phyloP scores from a whole-genome alignment of 192 early-diverging fungal genomes.

The Podila clonocystis region DNA sequence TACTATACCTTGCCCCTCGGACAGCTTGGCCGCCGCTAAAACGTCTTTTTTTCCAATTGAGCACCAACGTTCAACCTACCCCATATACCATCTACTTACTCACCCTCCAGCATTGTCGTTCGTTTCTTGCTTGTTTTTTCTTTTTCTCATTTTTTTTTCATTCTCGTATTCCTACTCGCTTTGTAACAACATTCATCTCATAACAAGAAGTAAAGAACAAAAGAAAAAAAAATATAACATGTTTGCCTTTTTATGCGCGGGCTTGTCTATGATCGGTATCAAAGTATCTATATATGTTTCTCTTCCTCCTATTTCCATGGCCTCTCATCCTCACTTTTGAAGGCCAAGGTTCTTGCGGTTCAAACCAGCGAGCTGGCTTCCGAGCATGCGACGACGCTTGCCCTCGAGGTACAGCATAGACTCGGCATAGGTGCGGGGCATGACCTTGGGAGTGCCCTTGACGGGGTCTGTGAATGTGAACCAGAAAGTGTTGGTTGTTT shows the following conservation, averaged over 20 bases:
- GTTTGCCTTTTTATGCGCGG: no score
- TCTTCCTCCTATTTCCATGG: no score
- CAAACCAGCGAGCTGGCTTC: conserved; percentile 15
- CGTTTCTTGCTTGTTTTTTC: neutral
- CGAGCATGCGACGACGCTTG: conserved; percentile 58
- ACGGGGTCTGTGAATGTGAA: conserved; percentile 72
- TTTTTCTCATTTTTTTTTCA: neutral
- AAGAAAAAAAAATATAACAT: neutral
- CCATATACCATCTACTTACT: neutral
- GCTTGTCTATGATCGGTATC: no score
- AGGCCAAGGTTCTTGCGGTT: conserved; percentile 30
- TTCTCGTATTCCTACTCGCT: neutral
- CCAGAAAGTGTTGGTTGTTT: conserved; percentile 87
- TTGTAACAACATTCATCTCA: neutral
- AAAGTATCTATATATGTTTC: no score
- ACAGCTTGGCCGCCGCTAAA: conserved; percentile 38
- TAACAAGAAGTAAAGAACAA: neutral
- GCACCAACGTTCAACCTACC: no score
- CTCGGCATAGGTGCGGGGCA: conserved; percentile 87
- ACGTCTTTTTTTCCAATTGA: neutral
- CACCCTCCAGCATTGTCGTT: neutral
- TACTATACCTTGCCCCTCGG: conserved; percentile 60
- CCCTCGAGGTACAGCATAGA: conserved; percentile 82
- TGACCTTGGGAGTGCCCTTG: conserved; percentile 59
- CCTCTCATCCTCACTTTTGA: neutral